Evolutionary conservation across 1,139 yeast genomes (phyloP).

Genomic region (Yamadazyma taylorii): DNA sequence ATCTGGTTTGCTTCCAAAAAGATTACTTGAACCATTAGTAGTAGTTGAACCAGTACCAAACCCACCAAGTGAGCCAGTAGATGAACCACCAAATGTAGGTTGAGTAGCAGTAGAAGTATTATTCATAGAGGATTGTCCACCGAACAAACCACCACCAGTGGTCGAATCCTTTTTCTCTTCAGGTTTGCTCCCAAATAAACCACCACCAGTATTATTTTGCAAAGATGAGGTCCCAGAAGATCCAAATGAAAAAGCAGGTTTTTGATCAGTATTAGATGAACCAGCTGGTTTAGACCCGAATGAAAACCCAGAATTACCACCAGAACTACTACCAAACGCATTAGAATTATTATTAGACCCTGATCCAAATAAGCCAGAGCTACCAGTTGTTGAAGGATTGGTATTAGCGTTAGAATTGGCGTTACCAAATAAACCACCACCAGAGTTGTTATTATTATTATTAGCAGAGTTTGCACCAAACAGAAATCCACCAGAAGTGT

Average conservation of each 20-base stretch:
- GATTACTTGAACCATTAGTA: constrained; percentile 1
- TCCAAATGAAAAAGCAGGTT: constrained; percentile 11
- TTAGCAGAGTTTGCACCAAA: constrained; percentile 5
- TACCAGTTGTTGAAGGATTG: constrained; percentile 13
- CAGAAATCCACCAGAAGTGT: constrained; percentile 2
- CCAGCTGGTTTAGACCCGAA: constrained; percentile 3
- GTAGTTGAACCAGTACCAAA: constrained; percentile 1
- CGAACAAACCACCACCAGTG: constrained; percentile 14
- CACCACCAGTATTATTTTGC: neutral
- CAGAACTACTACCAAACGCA: constrained; percentile 13
- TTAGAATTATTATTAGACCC: constrained; percentile 12
- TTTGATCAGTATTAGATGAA: constrained; percentile 1
- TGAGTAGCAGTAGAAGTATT: neutral
- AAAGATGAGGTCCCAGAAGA: neutral
- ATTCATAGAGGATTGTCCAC: constrained; percentile 5
- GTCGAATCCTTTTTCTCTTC: neutral
- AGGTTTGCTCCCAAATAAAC: constrained; percentile 1
- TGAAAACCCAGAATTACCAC: constrained; percentile 9
- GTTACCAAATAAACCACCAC: constrained; percentile 22
- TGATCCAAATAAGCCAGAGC: constrained; percentile 24
- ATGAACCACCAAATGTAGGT: constrained; percentile 1
- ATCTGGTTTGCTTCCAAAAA: constrained; percentile 13
- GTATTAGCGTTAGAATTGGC: constrained; percentile 14
- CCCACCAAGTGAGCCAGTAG: constrained; percentile 26
- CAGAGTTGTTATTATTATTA: neutral